Conservation (phyloP, 2,329 filamentous ascomycete genomes). For the Thermomyces lanuginosus region DNA sequence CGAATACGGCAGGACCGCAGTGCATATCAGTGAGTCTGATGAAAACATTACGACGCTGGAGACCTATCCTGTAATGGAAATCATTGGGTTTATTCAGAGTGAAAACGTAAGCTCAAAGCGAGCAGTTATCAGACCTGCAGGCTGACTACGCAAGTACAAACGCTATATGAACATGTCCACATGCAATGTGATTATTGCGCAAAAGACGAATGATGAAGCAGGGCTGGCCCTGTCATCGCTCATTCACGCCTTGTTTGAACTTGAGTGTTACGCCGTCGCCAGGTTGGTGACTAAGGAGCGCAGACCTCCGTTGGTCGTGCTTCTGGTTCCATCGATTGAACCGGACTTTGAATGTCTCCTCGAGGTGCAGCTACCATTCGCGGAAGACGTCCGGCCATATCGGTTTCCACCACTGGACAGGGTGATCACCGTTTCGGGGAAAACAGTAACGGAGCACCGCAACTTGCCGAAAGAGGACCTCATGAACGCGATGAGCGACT, state of each 20-base stretch:
- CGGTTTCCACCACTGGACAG: constrained; percentile 79
- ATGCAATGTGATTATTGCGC: constrained; percentile 58
- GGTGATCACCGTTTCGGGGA: constrained; percentile 74
- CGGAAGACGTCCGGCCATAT: constrained; percentile 81
- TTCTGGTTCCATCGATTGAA: constrained; percentile 68
- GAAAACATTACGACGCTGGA: constrained; percentile 77
- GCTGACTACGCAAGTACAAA: constrained; percentile 43
- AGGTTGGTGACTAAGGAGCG: constrained; percentile 71
- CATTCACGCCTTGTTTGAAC: constrained; percentile 70
- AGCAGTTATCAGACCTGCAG: constrained; percentile 2
- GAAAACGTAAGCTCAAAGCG: constrained; percentile 38
- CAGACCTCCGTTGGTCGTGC: constrained; percentile 57
- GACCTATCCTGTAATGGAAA: constrained; percentile 55
- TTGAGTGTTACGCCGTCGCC: constrained; percentile 73
- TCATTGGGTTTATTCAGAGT: constrained; percentile 70
- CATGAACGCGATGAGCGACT: constrained; percentile 68
- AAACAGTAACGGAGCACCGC: constrained; percentile 62
- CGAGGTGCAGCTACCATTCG: constrained; percentile 80
- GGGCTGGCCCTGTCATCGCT: constrained; percentile 75
- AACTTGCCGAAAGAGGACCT: constrained; percentile 64
- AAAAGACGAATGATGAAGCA: constrained; percentile 65
- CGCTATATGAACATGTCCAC: constrained; percentile 75
- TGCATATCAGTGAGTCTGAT: constrained; percentile 75
- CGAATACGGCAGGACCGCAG: constrained; percentile 79
- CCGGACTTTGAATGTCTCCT: constrained; percentile 68